phyloP scores from a whole-genome alignment of 106 monocot genomes.

The Chionographis japonica region DNA sequence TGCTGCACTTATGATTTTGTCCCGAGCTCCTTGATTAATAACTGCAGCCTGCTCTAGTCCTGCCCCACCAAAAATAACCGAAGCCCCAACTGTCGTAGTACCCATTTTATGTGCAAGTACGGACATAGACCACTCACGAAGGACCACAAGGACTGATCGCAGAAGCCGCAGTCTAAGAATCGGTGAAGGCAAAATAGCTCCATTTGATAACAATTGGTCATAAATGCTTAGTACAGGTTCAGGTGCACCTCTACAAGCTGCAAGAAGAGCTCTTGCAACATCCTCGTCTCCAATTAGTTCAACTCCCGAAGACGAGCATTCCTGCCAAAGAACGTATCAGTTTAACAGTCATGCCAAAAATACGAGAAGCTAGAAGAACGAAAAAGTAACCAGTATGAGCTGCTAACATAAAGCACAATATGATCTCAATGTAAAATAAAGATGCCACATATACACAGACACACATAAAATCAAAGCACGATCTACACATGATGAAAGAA shows the following conservation, averaged over 20 bases:
- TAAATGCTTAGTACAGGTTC: constrained; percentile 75
- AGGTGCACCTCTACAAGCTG: constrained; percentile 64
- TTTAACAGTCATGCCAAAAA: not conserved
- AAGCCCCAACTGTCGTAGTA: constrained; percentile 39
- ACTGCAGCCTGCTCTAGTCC: constrained; percentile 25
- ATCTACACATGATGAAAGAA: too few relatives aligned
- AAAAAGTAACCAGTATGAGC: not conserved
- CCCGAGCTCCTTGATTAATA: constrained; percentile 61
- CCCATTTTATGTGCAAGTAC: constrained; percentile 38
- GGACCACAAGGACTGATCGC: constrained; percentile 64
- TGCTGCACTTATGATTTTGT: constrained; percentile 77
- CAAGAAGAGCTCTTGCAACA: constrained; percentile 88
- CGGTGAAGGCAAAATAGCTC: constrained; percentile 62
- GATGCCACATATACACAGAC: not conserved
- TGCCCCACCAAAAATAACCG: constrained; percentile 38
- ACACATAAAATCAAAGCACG: not conserved
- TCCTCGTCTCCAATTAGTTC: constrained; percentile 93
- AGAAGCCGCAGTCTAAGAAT: constrained; percentile 70
- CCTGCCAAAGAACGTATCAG: constrained; percentile 34
- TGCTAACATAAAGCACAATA: not conserved
- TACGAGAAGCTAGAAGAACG: not conserved
- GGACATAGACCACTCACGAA: constrained; percentile 85
- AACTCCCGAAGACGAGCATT: constrained; percentile 50
- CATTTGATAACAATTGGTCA: constrained; percentile 76
- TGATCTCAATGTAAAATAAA: not conserved